Evolutionary conservation across 2,329 filamentous ascomycete species (phyloP).

Genomic region (Aspergillus pseudotamarii): DNA sequence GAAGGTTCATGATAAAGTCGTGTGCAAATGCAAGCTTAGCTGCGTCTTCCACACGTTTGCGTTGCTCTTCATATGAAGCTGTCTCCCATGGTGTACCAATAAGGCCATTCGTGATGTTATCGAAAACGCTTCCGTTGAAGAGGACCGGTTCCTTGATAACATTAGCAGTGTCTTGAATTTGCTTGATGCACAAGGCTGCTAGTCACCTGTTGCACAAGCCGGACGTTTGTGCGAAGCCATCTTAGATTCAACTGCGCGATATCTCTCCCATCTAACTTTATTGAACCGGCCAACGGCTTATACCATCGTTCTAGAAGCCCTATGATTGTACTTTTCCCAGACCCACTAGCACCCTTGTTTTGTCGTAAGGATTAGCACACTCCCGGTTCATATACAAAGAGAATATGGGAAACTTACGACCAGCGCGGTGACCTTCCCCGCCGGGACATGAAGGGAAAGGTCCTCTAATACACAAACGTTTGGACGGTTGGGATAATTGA

Average conservation of each 20-base stretch:
- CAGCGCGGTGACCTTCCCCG: slow-evolving; percentile 59
- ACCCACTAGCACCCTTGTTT: slow-evolving; percentile 64
- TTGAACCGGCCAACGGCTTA: slow-evolving; percentile 42
- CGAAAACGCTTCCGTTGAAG: slow-evolving; percentile 78
- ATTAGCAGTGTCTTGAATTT: background rate
- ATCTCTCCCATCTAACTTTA: slow-evolving; percentile 41
- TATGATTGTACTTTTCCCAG: slow-evolving; percentile 74
- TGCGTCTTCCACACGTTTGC: slow-evolving; percentile 17
- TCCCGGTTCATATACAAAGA: background rate
- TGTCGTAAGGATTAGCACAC: background rate
- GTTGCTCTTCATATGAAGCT: slow-evolving; percentile 9
- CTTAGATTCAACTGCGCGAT: slow-evolving; percentile 36
- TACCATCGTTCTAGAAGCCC: slow-evolving; percentile 75
- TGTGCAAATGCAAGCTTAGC: slow-evolving; percentile 62
- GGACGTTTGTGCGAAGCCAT: slow-evolving; percentile 23
- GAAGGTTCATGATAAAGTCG: slow-evolving; percentile 74
- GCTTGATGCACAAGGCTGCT: background rate
- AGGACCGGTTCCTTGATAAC: slow-evolving; percentile 67
- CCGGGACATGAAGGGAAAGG: slow-evolving; percentile 37
- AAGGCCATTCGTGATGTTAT: slow-evolving; percentile 68
- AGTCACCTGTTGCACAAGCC: slow-evolving; percentile 43
- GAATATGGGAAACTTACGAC: background rate
- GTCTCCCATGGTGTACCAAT: slow-evolving; percentile 46
- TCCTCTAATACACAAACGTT: slow-evolving; percentile 40
- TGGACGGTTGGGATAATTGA: slow-evolving; percentile 41